phyloP scores from a whole-genome alignment of 805 yeast species.

The Alloascoidea hylecoeti region DNA sequence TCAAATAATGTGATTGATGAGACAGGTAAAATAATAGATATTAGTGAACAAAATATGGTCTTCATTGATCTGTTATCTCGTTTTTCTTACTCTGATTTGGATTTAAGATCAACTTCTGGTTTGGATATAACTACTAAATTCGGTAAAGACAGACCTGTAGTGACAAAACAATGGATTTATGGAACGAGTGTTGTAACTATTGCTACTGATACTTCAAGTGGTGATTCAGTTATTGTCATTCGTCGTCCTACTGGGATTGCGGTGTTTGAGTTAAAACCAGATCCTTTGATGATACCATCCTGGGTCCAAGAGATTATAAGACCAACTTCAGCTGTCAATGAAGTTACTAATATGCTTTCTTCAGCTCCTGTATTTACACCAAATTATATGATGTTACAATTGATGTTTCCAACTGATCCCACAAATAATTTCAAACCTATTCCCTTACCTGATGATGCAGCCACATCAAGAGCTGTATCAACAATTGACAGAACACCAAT shows the following conservation, averaged over 20 bases:
- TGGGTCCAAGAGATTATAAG: neutral
- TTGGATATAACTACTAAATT: slow-evolving; percentile 7
- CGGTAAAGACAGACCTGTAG: slow-evolving; percentile 10
- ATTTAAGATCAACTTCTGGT: slow-evolving; percentile 27
- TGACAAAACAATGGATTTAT: slow-evolving; percentile 38
- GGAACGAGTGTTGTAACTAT: slow-evolving; percentile 46
- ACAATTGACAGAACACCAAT: slow-evolving; percentile 66
- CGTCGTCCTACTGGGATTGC: slow-evolving; percentile 59
- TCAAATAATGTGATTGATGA: slow-evolving; percentile 20
- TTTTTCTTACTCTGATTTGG: slow-evolving; percentile 51
- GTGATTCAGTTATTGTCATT: slow-evolving; percentile 34
- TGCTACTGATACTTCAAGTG: slow-evolving; percentile 34
- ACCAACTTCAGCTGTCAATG: neutral
- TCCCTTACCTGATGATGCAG: slow-evolving; percentile 33
- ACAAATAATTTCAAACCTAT: slow-evolving; percentile 25
- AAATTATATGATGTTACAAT: slow-evolving; percentile 35
- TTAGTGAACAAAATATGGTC: slow-evolving; percentile 44
- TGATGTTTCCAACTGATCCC: slow-evolving; percentile 27
- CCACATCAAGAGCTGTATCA: slow-evolving; percentile 36
- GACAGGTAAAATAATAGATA: no score
- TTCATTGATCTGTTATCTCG: slow-evolving; percentile 54
- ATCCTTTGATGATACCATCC: slow-evolving; percentile 21
- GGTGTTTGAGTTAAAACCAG: slow-evolving; percentile 28
- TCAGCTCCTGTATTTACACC: slow-evolving; percentile 19
- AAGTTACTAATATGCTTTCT: neutral